phyloP scores from a whole-genome alignment of 345 rosid genomes.

The Bruguiera sexangula region DNA sequence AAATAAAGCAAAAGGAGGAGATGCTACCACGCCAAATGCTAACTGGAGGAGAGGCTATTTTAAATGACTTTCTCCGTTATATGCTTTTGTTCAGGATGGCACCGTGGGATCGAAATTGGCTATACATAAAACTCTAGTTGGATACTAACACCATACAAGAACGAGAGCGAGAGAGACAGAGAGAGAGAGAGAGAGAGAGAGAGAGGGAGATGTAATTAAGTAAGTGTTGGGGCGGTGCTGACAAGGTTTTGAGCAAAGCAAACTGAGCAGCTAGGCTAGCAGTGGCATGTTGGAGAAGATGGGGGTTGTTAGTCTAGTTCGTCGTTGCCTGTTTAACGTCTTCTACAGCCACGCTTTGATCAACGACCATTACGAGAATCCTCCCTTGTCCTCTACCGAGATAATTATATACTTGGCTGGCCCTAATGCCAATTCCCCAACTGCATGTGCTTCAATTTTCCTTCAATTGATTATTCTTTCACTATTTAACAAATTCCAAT shows the following conservation, averaged over 20 bases:
- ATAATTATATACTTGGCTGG: no score
- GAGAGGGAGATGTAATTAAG: constrained; percentile 1
- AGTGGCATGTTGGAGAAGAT: constrained; percentile 25
- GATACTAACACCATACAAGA: background rate
- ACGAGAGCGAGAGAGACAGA: constrained; percentile 5
- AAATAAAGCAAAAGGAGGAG: background rate
- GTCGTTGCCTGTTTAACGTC: constrained; percentile 76
- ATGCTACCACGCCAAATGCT: no score
- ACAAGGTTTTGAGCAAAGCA: constrained; percentile 1
- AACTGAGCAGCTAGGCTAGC: background rate
- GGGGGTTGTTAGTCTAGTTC: constrained; percentile 22
- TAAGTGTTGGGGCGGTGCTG: constrained; percentile 4
- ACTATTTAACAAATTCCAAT: background rate
- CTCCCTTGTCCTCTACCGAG: constrained; percentile 9
- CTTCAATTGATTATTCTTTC: background rate
- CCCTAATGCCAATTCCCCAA: background rate
- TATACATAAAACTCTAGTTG: no score
- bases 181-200: background rate
- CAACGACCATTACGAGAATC: constrained; percentile 36
- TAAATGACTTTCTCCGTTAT: no score
- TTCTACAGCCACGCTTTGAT: constrained; percentile 25
- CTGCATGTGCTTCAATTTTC: background rate
- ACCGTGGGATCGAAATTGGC: no score
- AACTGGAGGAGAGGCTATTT: no score
- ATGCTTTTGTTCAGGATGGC: no score